phyloP scores from a whole-genome alignment of 805 yeast species.

The Candida sonorensis region DNA sequence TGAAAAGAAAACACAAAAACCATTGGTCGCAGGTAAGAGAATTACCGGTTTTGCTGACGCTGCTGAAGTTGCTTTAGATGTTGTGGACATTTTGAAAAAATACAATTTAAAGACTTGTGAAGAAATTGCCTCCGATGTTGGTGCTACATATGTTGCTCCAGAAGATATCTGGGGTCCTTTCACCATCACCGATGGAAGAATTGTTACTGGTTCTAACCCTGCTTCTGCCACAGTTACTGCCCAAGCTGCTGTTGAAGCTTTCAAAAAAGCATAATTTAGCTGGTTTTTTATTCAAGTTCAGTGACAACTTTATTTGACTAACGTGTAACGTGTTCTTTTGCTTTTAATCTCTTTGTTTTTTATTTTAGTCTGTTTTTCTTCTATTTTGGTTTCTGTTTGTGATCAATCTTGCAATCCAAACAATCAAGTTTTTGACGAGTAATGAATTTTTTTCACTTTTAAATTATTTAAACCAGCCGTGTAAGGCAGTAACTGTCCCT shows the following conservation, averaged over 20 bases:
- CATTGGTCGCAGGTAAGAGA: conserved; percentile 43
- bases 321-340: no score
- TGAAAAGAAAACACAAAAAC: conserved; percentile 35
- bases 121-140: conserved; percentile 30
- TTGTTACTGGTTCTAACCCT: conserved; percentile 65
- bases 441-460: no score
- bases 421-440: no score
- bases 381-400: no score
- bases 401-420: no score
- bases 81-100: conserved; percentile 22
- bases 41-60: conserved; percentile 56
- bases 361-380: no score
- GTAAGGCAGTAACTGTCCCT: no score
- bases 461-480: no score
- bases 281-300: no score
- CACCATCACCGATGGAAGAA: conserved; percentile 46
- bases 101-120: conserved; percentile 30
- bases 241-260: conserved; percentile 4
- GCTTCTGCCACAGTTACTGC: conserved; percentile 6
- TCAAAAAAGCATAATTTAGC: neutral
- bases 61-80: conserved; percentile 38
- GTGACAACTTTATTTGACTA: no score
- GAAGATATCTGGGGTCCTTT: conserved; percentile 45
- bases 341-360: no score
- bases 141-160: conserved; percentile 42